Base-by-base conservation (phyloP, 2,329 filamentous ascomycete genomes). In the Fusarium verrucosum region DNA sequence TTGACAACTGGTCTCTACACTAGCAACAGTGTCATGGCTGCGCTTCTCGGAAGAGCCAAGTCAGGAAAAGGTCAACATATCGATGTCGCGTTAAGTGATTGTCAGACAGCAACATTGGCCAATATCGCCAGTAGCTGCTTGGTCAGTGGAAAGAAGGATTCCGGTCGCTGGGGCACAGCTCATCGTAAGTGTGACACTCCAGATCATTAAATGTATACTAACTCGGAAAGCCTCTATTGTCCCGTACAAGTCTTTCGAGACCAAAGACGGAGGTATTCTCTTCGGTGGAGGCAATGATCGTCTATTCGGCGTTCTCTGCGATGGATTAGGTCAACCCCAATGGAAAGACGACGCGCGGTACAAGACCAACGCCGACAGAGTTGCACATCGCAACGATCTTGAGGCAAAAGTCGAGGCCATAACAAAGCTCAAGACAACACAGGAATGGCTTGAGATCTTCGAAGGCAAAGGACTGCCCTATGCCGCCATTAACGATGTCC, bases 1-100 rank as follows among this genome's bases (percentile, higher is more conserved):
- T 80, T 99, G 46, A 98, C 95, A 0, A 98, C 95, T 0, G 95
- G 95, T 0, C 80, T 99, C 6, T 99, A 99, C 78, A 95, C 94
- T 2, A 94, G 91, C 70, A 98, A 98, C 77, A 90, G 92, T 56
- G 92, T 99, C 73, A 94, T 98, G 90, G 95, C 95, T 0, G 93
- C 94, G 2, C 82, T 99, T 17, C 81, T 98, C n/a, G 85, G 86
- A 1, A 85, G 94, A 10, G 87, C 80, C 5, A 89, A 83, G 70
- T 93, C 90, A 0, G 91, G 92, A 6, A 87, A 84, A 70, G 95
- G 95, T 0, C 95, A 98, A 78, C 92, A 97, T 73, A 92, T 99
- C 59, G 95, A 99, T 76, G 90, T 95, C 19, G 88, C 92, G 1
- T 80, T 99, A 58, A 96, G 92, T 66, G 95, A 99, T 75, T 97